phyloP scores from a whole-genome alignment of 202 grass and related monocot species.

The Eragrostis tef region DNA sequence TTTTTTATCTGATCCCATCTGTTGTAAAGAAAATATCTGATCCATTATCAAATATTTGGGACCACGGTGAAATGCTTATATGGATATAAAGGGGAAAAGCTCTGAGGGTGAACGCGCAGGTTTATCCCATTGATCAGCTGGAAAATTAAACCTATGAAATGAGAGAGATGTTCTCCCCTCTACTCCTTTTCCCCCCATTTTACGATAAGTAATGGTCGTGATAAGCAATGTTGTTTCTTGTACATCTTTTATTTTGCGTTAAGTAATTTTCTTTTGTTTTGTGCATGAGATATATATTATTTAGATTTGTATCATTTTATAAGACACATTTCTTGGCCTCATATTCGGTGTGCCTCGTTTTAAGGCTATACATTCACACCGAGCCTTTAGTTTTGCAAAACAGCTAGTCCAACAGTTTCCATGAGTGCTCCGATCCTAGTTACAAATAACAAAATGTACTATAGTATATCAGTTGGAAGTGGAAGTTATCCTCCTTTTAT shows the following conservation, averaged over 20 bases:
- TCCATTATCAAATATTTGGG: background rate
- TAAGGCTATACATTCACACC: background rate
- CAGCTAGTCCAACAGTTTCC: background rate
- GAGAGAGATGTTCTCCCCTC: background rate
- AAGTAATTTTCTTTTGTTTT: background rate
- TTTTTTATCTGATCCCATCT: background rate
- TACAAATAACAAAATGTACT: too few species aligned
- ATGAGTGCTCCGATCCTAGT: too few species aligned
- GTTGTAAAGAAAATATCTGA: background rate
- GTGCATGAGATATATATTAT: background rate
- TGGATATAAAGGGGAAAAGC: background rate
- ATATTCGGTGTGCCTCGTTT: background rate
- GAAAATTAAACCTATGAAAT: background rate
- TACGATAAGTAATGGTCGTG: background rate
- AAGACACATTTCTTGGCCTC: background rate
- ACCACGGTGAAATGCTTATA: constrained; percentile 24
- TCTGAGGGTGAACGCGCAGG: background rate
- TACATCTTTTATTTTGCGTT: background rate
- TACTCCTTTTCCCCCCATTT: background rate
- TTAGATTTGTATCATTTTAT: background rate
- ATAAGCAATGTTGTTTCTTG: too few species aligned
- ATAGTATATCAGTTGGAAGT: too few species aligned
- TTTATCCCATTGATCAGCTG: background rate
- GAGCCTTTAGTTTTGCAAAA: background rate
- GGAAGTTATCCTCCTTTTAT: too few species aligned